Evolutionary conservation across 2,329 filamentous ascomycete species (phyloP).

Genomic region (Didymosphaeria variabile): DNA sequence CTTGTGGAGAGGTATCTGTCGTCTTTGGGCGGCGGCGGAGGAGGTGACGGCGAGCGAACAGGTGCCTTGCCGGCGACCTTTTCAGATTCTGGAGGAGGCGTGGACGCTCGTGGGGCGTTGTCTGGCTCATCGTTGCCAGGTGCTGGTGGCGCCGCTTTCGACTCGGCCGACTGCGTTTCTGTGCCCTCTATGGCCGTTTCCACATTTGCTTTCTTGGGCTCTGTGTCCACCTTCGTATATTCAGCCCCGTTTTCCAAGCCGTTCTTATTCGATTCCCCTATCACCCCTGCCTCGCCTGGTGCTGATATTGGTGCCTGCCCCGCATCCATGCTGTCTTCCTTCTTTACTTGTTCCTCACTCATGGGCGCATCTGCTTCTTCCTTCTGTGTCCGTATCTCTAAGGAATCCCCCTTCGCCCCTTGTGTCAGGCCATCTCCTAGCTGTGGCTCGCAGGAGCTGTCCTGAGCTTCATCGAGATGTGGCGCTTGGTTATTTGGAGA

Average conservation of each 20-base stretch:
- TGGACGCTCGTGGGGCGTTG: slow-evolving; percentile 32
- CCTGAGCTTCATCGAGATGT: slow-evolving; percentile 40
- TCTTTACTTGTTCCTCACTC: slow-evolving; percentile 2
- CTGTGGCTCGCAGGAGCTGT: slow-evolving; percentile 30
- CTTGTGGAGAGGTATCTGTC: slow-evolving; percentile 57
- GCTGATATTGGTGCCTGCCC: slow-evolving; percentile 29
- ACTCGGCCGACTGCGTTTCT: background rate
- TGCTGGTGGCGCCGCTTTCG: slow-evolving; percentile 16
- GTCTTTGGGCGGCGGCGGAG: slow-evolving; percentile 61
- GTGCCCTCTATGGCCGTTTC: background rate
- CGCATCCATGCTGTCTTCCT: slow-evolving; percentile 25
- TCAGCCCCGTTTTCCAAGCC: background rate
- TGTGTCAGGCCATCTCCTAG: slow-evolving; percentile 26
- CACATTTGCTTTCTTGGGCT: background rate
- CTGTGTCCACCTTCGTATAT: background rate
- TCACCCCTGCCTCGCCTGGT: slow-evolving; percentile 15
- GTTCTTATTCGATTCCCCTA: background rate
- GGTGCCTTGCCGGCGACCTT: slow-evolving; percentile 41
- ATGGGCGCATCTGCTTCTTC: background rate
- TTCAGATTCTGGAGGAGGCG: slow-evolving; percentile 32
- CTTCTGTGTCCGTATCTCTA: slow-evolving; percentile 5
- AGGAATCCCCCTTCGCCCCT: slow-evolving; percentile 12
- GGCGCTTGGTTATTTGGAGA: slow-evolving; percentile 44
- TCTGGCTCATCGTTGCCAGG: slow-evolving; percentile 28
- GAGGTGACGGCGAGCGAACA: slow-evolving; percentile 51